Evolutionary conservation across 2,329 filamentous ascomycete species (phyloP).

Genomic region (Epichloe gansuensis): DNA sequence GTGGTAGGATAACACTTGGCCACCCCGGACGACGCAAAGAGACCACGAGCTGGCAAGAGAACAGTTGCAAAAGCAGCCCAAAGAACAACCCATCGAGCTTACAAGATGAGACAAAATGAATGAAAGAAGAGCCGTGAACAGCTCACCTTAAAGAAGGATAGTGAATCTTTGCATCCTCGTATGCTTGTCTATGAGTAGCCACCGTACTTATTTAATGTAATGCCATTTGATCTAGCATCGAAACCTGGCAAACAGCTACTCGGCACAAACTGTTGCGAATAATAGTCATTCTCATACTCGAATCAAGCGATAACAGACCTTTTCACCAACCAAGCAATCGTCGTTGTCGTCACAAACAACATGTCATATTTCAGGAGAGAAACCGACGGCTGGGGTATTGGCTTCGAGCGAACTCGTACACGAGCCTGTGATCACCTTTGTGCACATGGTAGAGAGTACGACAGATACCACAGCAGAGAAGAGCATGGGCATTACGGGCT

Average conservation of each 20-base stretch:
- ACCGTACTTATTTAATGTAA: background rate
- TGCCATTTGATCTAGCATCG: background rate
- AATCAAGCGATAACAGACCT: too few relatives aligned
- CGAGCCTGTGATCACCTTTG: background rate
- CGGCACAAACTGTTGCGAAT: background rate
- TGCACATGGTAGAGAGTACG: background rate
- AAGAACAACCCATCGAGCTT: background rate
- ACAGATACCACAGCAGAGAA: background rate
- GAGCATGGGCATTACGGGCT: too few relatives aligned
- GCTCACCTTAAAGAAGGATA: background rate
- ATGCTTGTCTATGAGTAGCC: background rate
- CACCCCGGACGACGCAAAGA: too few relatives aligned
- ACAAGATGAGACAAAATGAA: too few relatives aligned
- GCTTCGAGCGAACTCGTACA: background rate
- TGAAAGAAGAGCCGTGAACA: background rate
- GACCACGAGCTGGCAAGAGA: background rate
- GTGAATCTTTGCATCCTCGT: background rate
- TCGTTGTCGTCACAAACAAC: background rate
- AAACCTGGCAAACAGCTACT: background rate
- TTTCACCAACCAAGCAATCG: too few relatives aligned
- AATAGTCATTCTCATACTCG: background rate
- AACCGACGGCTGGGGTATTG: background rate
- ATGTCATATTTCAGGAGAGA: background rate
- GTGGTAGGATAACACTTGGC: too few relatives aligned
- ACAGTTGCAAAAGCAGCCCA: background rate